Base-by-base conservation (phyloP, 495 filamentous ascomycete genomes). In the Clavariopsis aquatica region DNA sequence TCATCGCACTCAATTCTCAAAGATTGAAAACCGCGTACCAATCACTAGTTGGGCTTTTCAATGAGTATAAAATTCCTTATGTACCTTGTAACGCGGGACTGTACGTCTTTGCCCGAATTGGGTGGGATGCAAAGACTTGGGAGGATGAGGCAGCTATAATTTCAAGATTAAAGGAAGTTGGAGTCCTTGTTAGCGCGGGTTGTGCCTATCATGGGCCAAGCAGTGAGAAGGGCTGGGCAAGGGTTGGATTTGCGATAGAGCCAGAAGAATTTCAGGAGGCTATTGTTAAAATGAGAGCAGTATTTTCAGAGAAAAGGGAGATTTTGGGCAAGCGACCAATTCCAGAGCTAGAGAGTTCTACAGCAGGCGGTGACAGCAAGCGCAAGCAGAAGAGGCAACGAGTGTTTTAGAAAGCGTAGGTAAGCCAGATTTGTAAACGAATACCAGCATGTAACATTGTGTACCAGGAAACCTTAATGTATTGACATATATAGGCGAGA, bases 221-320 rank as follows among this genome's bases (percentile, higher is more conserved):
- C 13, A 36, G 23, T 12, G 70, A 72, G 22, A 70, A 69, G 38
- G 72, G 72, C 1, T 74, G 72, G 72, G 46, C 49, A 15, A 53
- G 70, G 52, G 54, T 72, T 1, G 47, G 47, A 20, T 72, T 72
- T 58, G 59, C 70, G 1, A 57, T 72, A 8, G 38, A 43, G 38
- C 38, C 6, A 7, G 38, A 9, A 17, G 38, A 43, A 2, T 17
- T 43, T 3, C 8, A 10, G 3, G 38, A 43, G 15, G 38, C 38
- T 9, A 43, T 43, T 10, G 2, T 8, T 8, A 9, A 17, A n/a
- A 43, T 43, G 38, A 17, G 15, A 43, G n/a, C 8, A 3, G 38
- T 43, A 2, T 9, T 43, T 17, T 9, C 8, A 2, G 3, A 43
- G 38, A 8, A 43, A 43, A n/a, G n/a, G n/a, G n/a, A n/a, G n/a